Evolutionary conservation across 2,329 filamentous ascomycete species (phyloP).

Genomic region (Pseudopyricularia cyperi): DNA sequence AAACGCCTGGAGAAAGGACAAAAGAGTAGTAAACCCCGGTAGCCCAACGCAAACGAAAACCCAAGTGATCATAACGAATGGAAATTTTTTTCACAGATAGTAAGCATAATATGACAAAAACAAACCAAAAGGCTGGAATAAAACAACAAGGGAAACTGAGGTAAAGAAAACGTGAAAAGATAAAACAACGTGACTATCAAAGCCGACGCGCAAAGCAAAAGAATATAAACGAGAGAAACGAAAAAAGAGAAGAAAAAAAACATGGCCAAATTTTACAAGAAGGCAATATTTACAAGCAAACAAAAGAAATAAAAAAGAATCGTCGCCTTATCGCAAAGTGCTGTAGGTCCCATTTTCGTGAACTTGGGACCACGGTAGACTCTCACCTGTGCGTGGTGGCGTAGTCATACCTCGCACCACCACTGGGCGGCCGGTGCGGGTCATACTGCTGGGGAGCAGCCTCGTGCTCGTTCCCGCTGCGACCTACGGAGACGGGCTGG

Average conservation of each 20-base stretch:
- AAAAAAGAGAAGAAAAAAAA: neutral
- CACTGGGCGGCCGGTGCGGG: neutral
- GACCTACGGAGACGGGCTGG: neutral
- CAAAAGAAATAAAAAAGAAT: neutral
- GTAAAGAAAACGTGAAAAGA: neutral
- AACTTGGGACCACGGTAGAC: neutral
- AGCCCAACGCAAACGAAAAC: neutral
- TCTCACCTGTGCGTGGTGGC: neutral
- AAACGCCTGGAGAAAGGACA: neutral
- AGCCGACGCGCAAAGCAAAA: neutral
- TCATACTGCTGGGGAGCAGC: neutral
- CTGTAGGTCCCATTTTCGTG: neutral
- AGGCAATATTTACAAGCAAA: neutral
- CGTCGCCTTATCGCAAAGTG: neutral
- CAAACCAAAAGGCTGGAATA: neutral
- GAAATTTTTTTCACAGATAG: neutral
- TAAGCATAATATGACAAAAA: neutral
- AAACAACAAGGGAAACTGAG: neutral
- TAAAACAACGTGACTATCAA: neutral
- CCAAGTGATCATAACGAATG: neutral
- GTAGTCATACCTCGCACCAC: neutral
- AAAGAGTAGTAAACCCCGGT: neutral
- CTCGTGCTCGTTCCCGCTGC: neutral
- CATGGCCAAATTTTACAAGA: neutral
- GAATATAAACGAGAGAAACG: neutral